Conservation (phyloP, 805 yeast genomes). For the Ogataea sp. region DNA sequence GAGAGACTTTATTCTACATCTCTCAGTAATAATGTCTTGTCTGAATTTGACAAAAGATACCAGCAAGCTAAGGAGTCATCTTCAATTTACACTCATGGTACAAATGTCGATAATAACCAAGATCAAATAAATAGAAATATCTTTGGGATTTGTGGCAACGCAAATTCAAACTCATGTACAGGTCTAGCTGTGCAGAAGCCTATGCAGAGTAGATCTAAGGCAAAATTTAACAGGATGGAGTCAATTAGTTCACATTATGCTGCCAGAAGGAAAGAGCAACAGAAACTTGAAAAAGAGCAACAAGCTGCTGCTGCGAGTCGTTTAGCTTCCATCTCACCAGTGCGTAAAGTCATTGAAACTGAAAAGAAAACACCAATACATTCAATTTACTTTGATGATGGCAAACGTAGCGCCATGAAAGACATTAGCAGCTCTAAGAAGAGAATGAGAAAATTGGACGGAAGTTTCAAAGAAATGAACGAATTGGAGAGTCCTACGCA, state of each 20-base stretch:
- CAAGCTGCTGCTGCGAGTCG: background rate
- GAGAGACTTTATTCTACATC: slow-evolving; percentile 39
- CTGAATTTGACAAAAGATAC: slow-evolving; percentile 35
- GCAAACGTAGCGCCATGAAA: slow-evolving; percentile 13
- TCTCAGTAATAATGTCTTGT: slow-evolving; percentile 35
- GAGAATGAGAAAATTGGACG: slow-evolving; percentile 16
- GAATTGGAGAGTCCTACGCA: slow-evolving; percentile 26
- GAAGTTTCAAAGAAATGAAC: slow-evolving; percentile 18
- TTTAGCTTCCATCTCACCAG: background rate
- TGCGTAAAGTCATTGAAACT: too few species aligned
- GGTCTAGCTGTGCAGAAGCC: too few species aligned
- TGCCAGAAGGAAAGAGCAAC: slow-evolving; percentile 18
- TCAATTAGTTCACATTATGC: slow-evolving; percentile 42
- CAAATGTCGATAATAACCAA: too few species aligned
- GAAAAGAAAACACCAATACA: too few species aligned
- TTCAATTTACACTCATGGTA: too few species aligned
- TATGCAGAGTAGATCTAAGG: slow-evolving; percentile 24
- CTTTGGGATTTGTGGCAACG: too few species aligned
- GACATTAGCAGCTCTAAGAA: slow-evolving; percentile 22
- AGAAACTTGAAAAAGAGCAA: too few species aligned
- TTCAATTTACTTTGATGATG: background rate
- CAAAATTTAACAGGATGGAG: slow-evolving; percentile 42
- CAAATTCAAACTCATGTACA: too few species aligned
- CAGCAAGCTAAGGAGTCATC: slow-evolving; percentile 31
- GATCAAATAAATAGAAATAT: too few species aligned